Evolutionary conservation across 2,329 filamentous ascomycete genomes (phyloP).

Genomic region (Xylaria arbuscula): DNA sequence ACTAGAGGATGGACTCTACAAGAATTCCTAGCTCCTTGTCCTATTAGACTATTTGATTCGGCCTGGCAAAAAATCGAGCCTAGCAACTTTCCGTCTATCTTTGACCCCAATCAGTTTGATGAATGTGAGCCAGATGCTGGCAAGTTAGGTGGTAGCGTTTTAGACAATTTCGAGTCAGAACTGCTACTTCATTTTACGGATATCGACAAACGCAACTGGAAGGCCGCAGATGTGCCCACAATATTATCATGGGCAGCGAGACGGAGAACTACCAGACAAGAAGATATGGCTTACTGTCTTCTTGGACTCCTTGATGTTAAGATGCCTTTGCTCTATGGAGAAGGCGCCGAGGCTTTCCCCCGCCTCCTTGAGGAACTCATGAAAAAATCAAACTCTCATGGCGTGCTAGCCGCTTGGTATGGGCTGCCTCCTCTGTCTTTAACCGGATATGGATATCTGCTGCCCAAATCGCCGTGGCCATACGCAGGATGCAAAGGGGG

Average conservation of each 20-base stretch:
- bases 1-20: constrained; percentile 36
- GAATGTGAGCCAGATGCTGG: background rate
- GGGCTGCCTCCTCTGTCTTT: background rate
- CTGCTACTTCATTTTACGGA: background rate
- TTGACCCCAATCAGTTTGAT: background rate
- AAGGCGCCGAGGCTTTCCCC: constrained; percentile 21
- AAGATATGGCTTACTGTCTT: constrained; percentile 39
- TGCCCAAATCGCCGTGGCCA: background rate
- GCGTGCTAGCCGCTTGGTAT: constrained; percentile 18
- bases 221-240: constrained; percentile 16
- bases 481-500: background rate
- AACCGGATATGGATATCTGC: background rate
- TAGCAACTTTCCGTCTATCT: background rate
- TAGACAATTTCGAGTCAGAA: background rate
- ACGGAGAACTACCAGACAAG: constrained; percentile 31
- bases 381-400: constrained; percentile 28
- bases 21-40: constrained; percentile 31
- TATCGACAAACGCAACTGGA: background rate
- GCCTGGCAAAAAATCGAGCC: background rate
- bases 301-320: constrained; percentile 37
- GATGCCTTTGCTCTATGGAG: constrained; percentile 40
- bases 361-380: constrained; percentile 24
- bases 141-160: background rate
- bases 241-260: constrained; percentile 37
- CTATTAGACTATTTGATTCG: constrained; percentile 9